These are phyloP conservation scores for Cyberlindnera japonica DNA, from an alignment of 805 yeast species.

Conservation along the genomic window DNA sequence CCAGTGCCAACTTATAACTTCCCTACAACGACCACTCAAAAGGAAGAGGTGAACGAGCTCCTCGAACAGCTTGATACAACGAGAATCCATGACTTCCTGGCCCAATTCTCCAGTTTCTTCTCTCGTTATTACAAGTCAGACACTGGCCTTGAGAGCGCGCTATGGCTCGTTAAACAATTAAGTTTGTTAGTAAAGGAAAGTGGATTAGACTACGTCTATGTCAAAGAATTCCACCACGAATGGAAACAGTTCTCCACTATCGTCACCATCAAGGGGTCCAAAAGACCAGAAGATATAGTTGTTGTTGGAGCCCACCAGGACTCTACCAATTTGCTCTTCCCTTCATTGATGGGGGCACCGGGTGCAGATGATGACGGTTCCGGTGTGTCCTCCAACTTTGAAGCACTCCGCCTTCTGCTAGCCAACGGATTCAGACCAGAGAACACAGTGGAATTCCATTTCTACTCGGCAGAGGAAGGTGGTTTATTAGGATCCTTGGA, in stretches of 20 bases:
- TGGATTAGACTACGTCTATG: too few relatives aligned
- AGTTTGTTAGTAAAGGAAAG: too few relatives aligned
- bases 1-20: conserved; percentile 38
- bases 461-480: conserved; percentile 93
- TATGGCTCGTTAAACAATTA: conserved; percentile 74
- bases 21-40: conserved; percentile 44
- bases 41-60: conserved; percentile 38
- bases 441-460: conserved; percentile 87
- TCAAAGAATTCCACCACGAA: conserved; percentile 58
- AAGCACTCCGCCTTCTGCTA: conserved; percentile 63
- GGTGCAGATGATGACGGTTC: conserved; percentile 97
- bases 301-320: conserved; percentile 91
- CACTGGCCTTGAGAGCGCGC: conserved; percentile 65
- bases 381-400: conserved; percentile 77
- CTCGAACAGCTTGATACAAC: conserved; percentile 42
- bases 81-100: conserved; percentile 50
- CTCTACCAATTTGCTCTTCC: conserved; percentile 70
- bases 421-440: conserved; percentile 45
- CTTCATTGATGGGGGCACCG: conserved; percentile 68
- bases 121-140: conserved; percentile 75
- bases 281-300: conserved; percentile 42
- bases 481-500: conserved; percentile 86
- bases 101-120: conserved; percentile 62
- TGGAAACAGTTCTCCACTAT: conserved; percentile 82
- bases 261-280: conserved; percentile 54